phyloP scores from a whole-genome alignment of 2,329 filamentous ascomycete genomes.

The Diaporthe sp. region DNA sequence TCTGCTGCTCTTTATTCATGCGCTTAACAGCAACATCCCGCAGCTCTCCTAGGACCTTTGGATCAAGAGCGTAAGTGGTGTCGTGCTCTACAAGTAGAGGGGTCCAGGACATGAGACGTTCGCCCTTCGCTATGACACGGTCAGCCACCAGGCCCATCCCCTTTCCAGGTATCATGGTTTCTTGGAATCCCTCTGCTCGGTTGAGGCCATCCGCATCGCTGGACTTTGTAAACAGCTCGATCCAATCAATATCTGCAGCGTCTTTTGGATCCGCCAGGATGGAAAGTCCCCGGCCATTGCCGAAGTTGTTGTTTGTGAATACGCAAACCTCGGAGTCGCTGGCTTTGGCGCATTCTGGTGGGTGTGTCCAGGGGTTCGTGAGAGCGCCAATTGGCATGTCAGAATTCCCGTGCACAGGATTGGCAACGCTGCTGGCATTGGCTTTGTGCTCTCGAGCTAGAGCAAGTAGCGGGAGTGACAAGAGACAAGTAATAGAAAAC shows the following conservation, averaged over 20 bases:
- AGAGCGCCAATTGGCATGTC: conserved; percentile 8
- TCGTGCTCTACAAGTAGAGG: conserved; percentile 10
- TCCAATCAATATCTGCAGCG: conserved; percentile 6
- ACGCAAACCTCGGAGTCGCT: conserved; percentile 3
- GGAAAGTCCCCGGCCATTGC: background rate
- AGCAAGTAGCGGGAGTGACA: background rate
- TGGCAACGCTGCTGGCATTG: background rate
- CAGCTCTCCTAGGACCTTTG: conserved; percentile 3
- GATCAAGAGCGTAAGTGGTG: background rate
- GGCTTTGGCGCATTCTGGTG: background rate
- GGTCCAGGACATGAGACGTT: conserved; percentile 16
- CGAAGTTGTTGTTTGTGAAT: conserved; percentile 18
- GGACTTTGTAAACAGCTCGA: background rate
- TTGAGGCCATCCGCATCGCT: background rate
- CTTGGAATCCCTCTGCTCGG: conserved; percentile 7
- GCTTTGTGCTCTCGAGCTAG: conserved; percentile 3
- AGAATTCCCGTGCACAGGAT: background rate
- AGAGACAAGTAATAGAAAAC: background rate
- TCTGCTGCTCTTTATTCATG: conserved; percentile 7
- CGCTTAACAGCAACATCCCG: conserved; percentile 19
- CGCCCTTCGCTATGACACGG: conserved; percentile 6
- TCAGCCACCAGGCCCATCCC: conserved; percentile 17
- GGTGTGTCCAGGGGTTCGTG: conserved; percentile 2
- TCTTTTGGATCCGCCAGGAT: background rate
- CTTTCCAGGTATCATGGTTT: conserved; percentile 1